These are phyloP conservation scores for Coprinopsis marcescibilis DNA, from an alignment of 768 basidiomycete species.

Conservation along the genomic window DNA sequence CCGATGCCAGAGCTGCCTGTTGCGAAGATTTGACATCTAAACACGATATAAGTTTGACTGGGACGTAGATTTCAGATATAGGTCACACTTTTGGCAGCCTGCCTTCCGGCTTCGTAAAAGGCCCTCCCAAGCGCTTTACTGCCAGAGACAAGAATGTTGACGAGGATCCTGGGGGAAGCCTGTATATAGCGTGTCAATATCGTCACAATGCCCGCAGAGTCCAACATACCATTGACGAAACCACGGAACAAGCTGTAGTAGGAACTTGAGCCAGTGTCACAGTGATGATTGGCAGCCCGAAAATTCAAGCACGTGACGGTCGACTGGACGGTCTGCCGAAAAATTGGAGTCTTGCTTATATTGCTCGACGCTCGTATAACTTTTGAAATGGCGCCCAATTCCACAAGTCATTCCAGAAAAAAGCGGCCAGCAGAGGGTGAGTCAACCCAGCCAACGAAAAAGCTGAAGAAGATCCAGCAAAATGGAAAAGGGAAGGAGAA, in stretches of 20 bases:
- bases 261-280: neutral
- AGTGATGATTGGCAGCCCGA: neutral
- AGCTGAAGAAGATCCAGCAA: slow-evolving; percentile 32
- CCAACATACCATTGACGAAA: slow-evolving; percentile 11
- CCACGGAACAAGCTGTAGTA: neutral
- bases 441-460: slow-evolving; percentile 25
- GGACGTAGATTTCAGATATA: neutral
- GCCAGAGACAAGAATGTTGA: slow-evolving; percentile 76
- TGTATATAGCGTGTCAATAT: slow-evolving; percentile 24
- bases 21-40: slow-evolving; percentile 82
- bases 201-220: neutral
- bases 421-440: slow-evolving; percentile 24
- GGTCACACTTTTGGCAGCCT: slow-evolving; percentile 86
- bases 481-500: slow-evolving; percentile 33
- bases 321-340: neutral
- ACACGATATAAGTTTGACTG: neutral
- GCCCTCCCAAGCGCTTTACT: slow-evolving; percentile 87
- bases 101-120: slow-evolving; percentile 81
- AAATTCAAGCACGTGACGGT: slow-evolving; percentile 8
- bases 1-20: slow-evolving; percentile 59
- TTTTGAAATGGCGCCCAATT: neutral
- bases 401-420: slow-evolving; percentile 34
- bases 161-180: slow-evolving; percentile 75
- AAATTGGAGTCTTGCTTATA: no score
- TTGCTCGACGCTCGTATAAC: no score